A percentile compares a stretch with the other conserved stretches of the same genome.
phyloP scores from a whole-genome alignment of 352 stramenopile genomes.

The Phytophthora chlamydospora region DNA sequence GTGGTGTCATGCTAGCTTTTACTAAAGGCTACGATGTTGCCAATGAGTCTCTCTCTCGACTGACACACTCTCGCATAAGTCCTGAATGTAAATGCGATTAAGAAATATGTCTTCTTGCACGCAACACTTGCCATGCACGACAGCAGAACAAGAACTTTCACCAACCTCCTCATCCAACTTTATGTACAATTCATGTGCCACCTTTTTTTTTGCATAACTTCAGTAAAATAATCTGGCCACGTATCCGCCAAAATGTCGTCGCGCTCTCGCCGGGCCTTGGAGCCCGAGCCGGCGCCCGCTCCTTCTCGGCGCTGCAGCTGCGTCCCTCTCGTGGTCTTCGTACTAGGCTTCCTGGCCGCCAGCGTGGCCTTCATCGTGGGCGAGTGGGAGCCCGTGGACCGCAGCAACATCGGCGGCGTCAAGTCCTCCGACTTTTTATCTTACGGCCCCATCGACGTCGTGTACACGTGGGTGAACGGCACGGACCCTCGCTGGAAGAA shows the following conservation, averaged over 20 bases:
- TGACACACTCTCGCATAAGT: too few species aligned
- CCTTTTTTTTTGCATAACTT: neutral
- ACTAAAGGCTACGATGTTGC: too few species aligned
- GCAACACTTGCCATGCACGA: too few species aligned
- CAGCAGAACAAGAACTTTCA: too few species aligned
- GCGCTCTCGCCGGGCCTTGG: conserved; percentile 20
- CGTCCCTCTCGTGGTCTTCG: conserved; percentile 10
- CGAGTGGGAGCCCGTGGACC: conserved; percentile 31
- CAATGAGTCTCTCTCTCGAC: too few species aligned
- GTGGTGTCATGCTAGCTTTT: too few species aligned
- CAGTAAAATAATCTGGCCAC: conserved; percentile 14
- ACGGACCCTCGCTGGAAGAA: conserved; percentile 93
- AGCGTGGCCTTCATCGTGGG: conserved; percentile 16
- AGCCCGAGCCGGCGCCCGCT: neutral
- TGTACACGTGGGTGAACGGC: conserved; percentile 98
- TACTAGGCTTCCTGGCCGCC: conserved; percentile 15
- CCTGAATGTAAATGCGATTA: too few species aligned
- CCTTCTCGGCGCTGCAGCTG: neutral
- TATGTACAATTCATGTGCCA: too few species aligned
- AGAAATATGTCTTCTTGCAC: too few species aligned
- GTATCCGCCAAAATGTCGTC: conserved; percentile 22
- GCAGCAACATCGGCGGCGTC: conserved; percentile 75
- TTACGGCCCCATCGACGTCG: conserved; percentile 93
- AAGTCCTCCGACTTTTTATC: conserved; percentile 54
- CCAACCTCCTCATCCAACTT: too few species aligned